Evolutionary conservation across 2,329 filamentous ascomycete species (phyloP).

Genomic region (Apiospora hydei): DNA sequence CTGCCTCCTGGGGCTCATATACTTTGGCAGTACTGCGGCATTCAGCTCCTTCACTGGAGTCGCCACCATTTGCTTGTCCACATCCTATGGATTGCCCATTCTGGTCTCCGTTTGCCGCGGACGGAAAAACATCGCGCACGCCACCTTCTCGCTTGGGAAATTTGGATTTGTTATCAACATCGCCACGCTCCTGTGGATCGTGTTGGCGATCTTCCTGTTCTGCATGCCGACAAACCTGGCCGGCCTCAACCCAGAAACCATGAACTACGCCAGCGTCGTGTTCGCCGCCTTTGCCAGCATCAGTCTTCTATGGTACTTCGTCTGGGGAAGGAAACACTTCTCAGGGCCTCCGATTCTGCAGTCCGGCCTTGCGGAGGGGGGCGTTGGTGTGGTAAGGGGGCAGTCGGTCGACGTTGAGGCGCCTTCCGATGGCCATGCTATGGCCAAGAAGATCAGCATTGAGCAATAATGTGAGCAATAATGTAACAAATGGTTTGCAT

Average conservation of each 20-base stretch:
- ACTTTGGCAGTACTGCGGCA: slow-evolving; percentile 78
- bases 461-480: not conserved
- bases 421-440: not conserved
- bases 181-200: slow-evolving; percentile 74
- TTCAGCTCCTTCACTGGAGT: slow-evolving; percentile 84
- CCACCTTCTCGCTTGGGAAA: slow-evolving; percentile 71
- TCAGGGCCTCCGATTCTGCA: slow-evolving; percentile 59
- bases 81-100: slow-evolving; percentile 79
- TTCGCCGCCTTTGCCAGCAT: slow-evolving; percentile 69
- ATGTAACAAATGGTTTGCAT: too few relatives aligned
- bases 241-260: slow-evolving; percentile 57
- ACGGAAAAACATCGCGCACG: slow-evolving; percentile 70
- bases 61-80: slow-evolving; percentile 79
- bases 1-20: slow-evolving; percentile 77
- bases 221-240: slow-evolving; percentile 74
- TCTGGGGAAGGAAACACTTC: slow-evolving; percentile 68
- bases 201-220: slow-evolving; percentile 74
- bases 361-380: slow-evolving; percentile 32
- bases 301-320: slow-evolving; percentile 69
- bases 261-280: slow-evolving; percentile 74
- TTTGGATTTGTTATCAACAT: slow-evolving; percentile 75
- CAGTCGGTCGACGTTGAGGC: slow-evolving; percentile 29
- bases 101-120: slow-evolving; percentile 72
- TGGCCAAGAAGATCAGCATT: not conserved
- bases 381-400: slow-evolving; percentile 35